Base-by-base conservation (phyloP, 768 basidiomycete species). In the Tremella mesenterica region DNA sequence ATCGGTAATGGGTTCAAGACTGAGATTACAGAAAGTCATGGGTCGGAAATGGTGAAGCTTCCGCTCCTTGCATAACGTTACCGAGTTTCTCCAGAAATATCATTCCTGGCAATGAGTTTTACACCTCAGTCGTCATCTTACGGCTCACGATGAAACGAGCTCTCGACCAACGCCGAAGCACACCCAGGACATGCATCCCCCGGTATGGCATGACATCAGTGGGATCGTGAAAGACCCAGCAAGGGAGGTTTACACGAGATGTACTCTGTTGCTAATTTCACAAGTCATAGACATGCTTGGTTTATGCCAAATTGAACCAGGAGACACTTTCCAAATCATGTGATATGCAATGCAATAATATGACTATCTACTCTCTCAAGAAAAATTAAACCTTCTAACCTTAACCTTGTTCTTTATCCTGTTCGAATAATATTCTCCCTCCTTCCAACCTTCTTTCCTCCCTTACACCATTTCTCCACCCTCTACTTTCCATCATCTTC, bases 401-500 rank as follows among this genome's bases (percentile, higher is more conserved):
- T 39, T 50, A 21, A 5, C 33, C 18, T 38, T 36, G 10, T 38
- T 50, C 49, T 48, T 31, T 16, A 16, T 12, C 27, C 51, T 20
- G 29, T 36, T 30, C 43, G 23, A 52, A 52, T 44, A n/a, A n/a
- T n/a, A n/a, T n/a, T n/a, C n/a, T n/a, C n/a, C n/a, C n/a, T n/a
- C n/a, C n/a, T n/a, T n/a, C n/a, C n/a, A n/a, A n/a, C n/a, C n/a
- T n/a, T n/a, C n/a, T n/a, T n/a, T n/a, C n/a, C n/a, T n/a, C n/a
- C n/a, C n/a, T n/a, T 23, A 44, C 34, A 18, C 26, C 43, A 16
- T 46, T 41, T 14, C 48, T 51, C 41, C 55, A 61, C 21, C 59
- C 55, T n/a, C 54, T 53, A 29, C 49, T 61, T 34, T 72, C 66
- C 10, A 75, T 72, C 65, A 76, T 77, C 74, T 81, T 88, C 46